Evolutionary conservation across 345 rosid genomes (phyloP).

Genomic region (Citrus sinensis): DNA sequence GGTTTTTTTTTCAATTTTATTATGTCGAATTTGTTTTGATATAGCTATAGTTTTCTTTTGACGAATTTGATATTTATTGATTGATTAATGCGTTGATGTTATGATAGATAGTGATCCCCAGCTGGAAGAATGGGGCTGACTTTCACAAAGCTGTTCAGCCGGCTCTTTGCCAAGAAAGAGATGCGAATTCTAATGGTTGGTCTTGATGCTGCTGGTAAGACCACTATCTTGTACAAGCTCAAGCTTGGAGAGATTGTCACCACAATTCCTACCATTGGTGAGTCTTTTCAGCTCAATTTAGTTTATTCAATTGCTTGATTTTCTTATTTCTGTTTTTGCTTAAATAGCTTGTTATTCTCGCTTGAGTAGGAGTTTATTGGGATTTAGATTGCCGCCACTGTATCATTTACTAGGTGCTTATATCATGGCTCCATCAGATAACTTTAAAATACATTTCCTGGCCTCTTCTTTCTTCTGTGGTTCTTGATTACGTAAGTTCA

Average conservation of each 20-base stretch:
- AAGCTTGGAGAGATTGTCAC: conserved; percentile 64
- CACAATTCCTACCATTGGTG: conserved; percentile 62
- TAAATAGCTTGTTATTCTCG: not conserved
- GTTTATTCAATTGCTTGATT: not conserved
- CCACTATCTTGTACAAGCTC: conserved; percentile 66
- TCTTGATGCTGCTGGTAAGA: conserved; percentile 63
- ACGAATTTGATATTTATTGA: not conserved
- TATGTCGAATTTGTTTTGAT: not conserved
- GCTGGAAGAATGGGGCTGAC: conserved; percentile 54
- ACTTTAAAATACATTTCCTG: not conserved
- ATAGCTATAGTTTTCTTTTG: not conserved
- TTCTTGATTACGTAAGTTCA: not conserved
- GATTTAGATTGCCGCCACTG: not conserved
- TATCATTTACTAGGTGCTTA: not conserved
- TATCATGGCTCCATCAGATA: not conserved
- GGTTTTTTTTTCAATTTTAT: not conserved
- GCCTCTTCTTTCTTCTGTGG: not conserved
- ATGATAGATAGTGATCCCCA: conserved; percentile 27
- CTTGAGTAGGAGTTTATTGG: not conserved
- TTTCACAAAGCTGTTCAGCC: conserved; percentile 66
- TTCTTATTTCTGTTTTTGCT: not conserved
- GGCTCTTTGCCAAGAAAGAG: conserved; percentile 55
- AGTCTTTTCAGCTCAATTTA: conserved; percentile 6
- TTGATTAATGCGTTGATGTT: not conserved
- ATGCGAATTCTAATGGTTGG: conserved; percentile 48